These are phyloP conservation scores for Raffaelea albimanens DNA, from an alignment of 2,329 filamentous ascomycete genomes.

Conservation along the genomic window DNA sequence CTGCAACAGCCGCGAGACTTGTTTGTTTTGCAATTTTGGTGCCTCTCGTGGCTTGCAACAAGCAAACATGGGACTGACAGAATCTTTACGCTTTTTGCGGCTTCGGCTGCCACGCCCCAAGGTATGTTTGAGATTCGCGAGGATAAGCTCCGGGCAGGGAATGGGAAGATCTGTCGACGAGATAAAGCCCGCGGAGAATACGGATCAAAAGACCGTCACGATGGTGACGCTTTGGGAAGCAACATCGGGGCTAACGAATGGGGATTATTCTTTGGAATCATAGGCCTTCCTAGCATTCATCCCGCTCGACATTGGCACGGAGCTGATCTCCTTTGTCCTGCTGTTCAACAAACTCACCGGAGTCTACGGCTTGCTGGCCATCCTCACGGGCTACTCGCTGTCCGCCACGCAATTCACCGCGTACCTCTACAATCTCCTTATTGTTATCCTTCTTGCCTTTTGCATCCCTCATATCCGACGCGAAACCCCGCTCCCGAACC, in stretches of 20 bases:
- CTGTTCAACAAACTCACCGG: conserved; percentile 90
- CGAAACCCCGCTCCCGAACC: conserved; percentile 67
- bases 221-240: background rate
- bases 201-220: no score
- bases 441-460: conserved; percentile 57
- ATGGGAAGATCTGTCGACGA: no score
- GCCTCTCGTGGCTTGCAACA: background rate
- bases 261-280: no score
- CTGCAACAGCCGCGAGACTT: background rate
- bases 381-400: conserved; percentile 77
- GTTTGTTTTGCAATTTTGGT: background rate
- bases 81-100: conserved; percentile 7
- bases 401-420: conserved; percentile 78
- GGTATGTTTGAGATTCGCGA: no score
- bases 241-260: background rate
- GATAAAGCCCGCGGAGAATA: no score
- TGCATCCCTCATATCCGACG: conserved; percentile 73
- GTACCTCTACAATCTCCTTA: conserved; percentile 76
- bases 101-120: conserved; percentile 21
- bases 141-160: background rate
- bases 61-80: conserved; percentile 6
- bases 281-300: conserved; percentile 81
- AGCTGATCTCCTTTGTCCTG: conserved; percentile 73
- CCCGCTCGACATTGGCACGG: conserved; percentile 76
- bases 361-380: conserved; percentile 79